Evolutionary conservation across 2,329 filamentous ascomycete species (phyloP).

Genomic region (Graphilbum sp.): DNA sequence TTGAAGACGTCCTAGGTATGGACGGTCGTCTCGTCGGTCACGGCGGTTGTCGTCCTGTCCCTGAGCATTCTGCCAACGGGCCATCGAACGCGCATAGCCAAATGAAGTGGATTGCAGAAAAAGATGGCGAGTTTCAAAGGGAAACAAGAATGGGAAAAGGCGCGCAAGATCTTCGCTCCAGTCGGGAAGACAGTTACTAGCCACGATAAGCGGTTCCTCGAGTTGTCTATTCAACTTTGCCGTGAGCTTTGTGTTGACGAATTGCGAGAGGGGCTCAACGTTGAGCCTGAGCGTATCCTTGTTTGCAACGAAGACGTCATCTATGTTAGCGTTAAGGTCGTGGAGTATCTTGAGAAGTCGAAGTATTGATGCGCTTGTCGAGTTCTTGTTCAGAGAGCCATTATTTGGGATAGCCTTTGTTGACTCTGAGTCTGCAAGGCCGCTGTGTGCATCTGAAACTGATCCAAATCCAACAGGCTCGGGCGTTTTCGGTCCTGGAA

Average conservation of each 20-base stretch:
- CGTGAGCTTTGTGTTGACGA: conserved; percentile 96
- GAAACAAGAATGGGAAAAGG: conserved; percentile 90
- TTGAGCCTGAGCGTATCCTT: conserved; percentile 55
- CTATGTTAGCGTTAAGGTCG: conserved; percentile 80
- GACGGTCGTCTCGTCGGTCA: conserved; percentile 76
- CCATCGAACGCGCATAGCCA: conserved; percentile 94
- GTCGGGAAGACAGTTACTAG: conserved; percentile 84
- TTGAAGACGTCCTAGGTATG: conserved; percentile 80
- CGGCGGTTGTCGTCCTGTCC: conserved; percentile 63
- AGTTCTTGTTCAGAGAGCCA: conserved; percentile 65
- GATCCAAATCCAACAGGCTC: conserved; percentile 49
- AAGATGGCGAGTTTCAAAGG: conserved; percentile 90
- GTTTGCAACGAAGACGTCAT: conserved; percentile 73
- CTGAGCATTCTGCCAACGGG: conserved; percentile 88
- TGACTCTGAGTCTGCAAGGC: conserved; percentile 15
- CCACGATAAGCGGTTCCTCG: conserved; percentile 91
- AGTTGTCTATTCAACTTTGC: conserved; percentile 94
- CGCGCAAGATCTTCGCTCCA: conserved; percentile 95
- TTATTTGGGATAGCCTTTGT: conserved; percentile 33
- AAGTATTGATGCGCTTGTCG: conserved; percentile 73
- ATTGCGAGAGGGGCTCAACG: conserved; percentile 74
- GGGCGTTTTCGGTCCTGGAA: conserved; percentile 63
- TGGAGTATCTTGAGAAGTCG: conserved; percentile 80
- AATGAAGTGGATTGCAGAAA: conserved; percentile 98
- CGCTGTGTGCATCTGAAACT: conserved; percentile 27